Conservation (phyloP, 2,329 filamentous ascomycete genomes). For the Hansfordia pulvinata region DNA sequence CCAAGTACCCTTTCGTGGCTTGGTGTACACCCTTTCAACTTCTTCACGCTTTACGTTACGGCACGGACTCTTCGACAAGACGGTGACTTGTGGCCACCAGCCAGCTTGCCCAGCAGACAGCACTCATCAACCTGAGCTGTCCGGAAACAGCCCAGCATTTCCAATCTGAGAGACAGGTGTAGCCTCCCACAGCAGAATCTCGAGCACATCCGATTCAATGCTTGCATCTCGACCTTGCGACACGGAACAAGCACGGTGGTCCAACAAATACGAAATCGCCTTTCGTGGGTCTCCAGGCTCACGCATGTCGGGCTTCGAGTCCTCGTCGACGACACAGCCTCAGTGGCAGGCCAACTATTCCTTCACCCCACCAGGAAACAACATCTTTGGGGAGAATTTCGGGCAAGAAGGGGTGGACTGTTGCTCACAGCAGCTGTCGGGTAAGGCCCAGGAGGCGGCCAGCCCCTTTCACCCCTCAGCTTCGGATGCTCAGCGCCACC, state of each 20-base stretch:
- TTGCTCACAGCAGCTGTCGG: constrained; percentile 18
- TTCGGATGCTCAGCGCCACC: constrained; percentile 34
- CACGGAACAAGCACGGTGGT: constrained; percentile 41
- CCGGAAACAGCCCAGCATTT: no score
- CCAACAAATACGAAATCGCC: constrained; percentile 35
- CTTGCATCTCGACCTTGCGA: constrained; percentile 41
- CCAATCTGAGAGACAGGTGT: no score
- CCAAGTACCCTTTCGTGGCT: no score
- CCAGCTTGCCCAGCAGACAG: no score
- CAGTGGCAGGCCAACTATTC: constrained; percentile 44
- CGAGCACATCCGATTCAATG: constrained; percentile 30
- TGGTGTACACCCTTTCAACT: no score
- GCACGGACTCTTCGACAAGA: no score
- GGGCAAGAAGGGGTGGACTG: constrained; percentile 24
- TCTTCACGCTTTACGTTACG: no score
- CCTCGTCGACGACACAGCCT: constrained; percentile 36
- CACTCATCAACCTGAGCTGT: no score
- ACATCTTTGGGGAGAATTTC: constrained; percentile 29
- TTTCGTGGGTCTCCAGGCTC: constrained; percentile 29
- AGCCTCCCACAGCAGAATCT: no score
- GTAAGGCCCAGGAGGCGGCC: neutral
- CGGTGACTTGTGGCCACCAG: no score
- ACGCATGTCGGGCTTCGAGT: constrained; percentile 46
- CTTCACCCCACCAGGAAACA: constrained; percentile 28
- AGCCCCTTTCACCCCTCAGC: neutral